These are phyloP conservation scores for Comarum palustre DNA, from an alignment of 306 rosid species.

Conservation along the genomic window DNA sequence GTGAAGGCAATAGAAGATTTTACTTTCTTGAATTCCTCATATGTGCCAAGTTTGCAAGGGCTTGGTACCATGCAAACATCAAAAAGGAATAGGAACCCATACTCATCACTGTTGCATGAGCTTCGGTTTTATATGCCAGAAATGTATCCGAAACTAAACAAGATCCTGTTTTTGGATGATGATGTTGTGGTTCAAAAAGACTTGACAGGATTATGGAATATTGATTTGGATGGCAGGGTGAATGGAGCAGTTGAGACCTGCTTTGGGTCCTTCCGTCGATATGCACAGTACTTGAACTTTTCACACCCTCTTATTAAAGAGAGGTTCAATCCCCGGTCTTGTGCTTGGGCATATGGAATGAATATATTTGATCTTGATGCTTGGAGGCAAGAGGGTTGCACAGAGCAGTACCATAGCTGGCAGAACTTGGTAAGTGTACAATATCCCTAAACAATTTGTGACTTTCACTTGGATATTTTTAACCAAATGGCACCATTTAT, in stretches of 20 bases:
- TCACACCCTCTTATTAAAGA: slow-evolving; percentile 75
- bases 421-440: slow-evolving; percentile 68
- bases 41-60: slow-evolving; percentile 66
- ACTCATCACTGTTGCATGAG: slow-evolving; percentile 70
- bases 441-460: not conserved
- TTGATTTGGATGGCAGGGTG: slow-evolving; percentile 88
- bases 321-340: slow-evolving; percentile 76
- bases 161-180: slow-evolving; percentile 77
- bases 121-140: slow-evolving; percentile 93
- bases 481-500: not conserved
- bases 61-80: slow-evolving; percentile 44
- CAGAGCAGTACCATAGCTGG: slow-evolving; percentile 90
- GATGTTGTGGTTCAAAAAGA: slow-evolving; percentile 97
- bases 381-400: slow-evolving; percentile 83
- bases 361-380: slow-evolving; percentile 94
- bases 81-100: slow-evolving; percentile 49
- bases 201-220: slow-evolving; percentile 83
- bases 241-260: slow-evolving; percentile 98
- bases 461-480: not conserved
- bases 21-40: slow-evolving; percentile 74
- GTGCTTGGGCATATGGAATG: slow-evolving; percentile 97
- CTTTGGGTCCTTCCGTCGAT: slow-evolving; percentile 93
- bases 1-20: slow-evolving; percentile 82
- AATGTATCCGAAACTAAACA: slow-evolving; percentile 83
- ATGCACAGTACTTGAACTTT: slow-evolving; percentile 75